phyloP scores from a whole-genome alignment of 2,329 filamentous ascomycete species.

The Microdochium nivale region DNA sequence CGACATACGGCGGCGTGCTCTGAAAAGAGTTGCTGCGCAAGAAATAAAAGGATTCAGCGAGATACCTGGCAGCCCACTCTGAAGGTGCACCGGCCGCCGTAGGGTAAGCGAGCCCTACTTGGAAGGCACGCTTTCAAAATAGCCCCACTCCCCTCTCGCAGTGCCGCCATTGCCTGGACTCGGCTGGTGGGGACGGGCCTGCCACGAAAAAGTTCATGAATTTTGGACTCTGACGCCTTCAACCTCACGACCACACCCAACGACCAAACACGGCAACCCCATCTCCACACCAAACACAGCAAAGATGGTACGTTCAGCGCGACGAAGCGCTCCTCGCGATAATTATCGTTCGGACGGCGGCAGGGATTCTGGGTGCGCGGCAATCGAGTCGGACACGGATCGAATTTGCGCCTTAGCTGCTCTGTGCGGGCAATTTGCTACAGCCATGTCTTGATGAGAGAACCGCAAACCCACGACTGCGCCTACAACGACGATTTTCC shows the following conservation, averaged over 20 bases:
- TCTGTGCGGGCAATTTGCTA: neutral
- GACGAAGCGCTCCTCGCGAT: neutral
- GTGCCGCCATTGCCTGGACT: neutral
- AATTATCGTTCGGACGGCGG: neutral
- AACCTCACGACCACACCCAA: constrained; percentile 30
- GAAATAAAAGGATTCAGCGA: no score
- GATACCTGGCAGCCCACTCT: neutral
- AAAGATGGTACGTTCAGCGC: constrained; percentile 44
- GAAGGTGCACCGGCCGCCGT: neutral
- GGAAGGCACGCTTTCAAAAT: neutral
- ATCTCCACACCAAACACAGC: constrained; percentile 41
- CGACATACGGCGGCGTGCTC: no score
- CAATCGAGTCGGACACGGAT: neutral
- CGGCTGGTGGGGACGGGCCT: neutral
- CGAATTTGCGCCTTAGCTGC: neutral
- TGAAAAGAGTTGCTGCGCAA: no score
- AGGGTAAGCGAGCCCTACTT: constrained; percentile 1
- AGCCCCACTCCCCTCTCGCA: neutral
- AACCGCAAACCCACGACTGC: neutral
- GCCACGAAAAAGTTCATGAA: constrained; percentile 37
- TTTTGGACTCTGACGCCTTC: constrained; percentile 33
- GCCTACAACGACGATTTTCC: constrained; percentile 1
- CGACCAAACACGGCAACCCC: constrained; percentile 41
- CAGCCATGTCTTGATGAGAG: constrained; percentile 4
- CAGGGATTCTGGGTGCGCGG: neutral